Evolutionary conservation across 1,139 yeast species (phyloP).

Genomic region (Taiozyma sp.): DNA sequence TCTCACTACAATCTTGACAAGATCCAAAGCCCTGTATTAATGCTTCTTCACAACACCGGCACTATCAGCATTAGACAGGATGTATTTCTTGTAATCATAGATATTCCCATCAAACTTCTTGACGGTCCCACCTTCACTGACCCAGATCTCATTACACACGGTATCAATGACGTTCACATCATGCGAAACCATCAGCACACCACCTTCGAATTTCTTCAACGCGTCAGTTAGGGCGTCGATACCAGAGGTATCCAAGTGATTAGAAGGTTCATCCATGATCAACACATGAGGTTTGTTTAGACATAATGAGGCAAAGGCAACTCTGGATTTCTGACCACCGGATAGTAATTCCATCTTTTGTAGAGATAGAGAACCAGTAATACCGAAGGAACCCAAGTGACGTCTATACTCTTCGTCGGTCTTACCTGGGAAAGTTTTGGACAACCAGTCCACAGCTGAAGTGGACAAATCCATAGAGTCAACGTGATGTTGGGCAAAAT

Average conservation of each 20-base stretch:
- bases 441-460: constrained; percentile 95
- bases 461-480: constrained; percentile 92
- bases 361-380: constrained; percentile 88
- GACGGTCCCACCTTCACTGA: constrained; percentile 81
- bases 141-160: constrained; percentile 94
- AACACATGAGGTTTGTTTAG: constrained; percentile 88
- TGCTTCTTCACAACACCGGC: constrained; percentile 90
- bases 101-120: constrained; percentile 79
- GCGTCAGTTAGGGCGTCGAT: constrained; percentile 93
- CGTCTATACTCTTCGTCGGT: constrained; percentile 97
- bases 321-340: constrained; percentile 98
- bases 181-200: constrained; percentile 96
- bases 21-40: neutral
- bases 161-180: constrained; percentile 86
- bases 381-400: constrained; percentile 95
- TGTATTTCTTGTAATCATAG: constrained; percentile 85
- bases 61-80: constrained; percentile 68
- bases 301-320: constrained; percentile 94
- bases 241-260: constrained; percentile 98
- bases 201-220: constrained; percentile 83
- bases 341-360: constrained; percentile 88
- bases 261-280: constrained; percentile 96
- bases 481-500: constrained; percentile 99
- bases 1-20: too few relatives aligned
- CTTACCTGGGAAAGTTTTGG: constrained; percentile 84